Percentiles rank a stretch among this genome's conserved stretches.
Evolutionary conservation across 2,329 filamentous ascomycete genomes (phyloP).

Genomic region (Beauveria bassiana): DNA sequence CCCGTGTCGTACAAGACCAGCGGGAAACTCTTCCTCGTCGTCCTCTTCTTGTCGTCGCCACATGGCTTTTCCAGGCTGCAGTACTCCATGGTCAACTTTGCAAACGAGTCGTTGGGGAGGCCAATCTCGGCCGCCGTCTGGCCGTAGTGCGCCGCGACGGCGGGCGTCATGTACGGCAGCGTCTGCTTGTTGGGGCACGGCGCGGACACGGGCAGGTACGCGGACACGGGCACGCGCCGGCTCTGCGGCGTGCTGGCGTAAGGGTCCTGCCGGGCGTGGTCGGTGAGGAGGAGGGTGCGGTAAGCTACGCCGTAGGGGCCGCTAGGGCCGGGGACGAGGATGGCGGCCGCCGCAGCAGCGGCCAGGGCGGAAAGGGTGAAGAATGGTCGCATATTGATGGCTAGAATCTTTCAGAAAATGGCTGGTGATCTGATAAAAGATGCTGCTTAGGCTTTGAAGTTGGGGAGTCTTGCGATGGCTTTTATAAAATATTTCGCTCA

Average conservation of each 20-base stretch:
- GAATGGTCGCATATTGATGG: slow-evolving; percentile 16
- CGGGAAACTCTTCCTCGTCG: slow-evolving; percentile 15
- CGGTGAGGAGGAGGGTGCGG: slow-evolving; percentile 21
- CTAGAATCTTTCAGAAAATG: background rate
- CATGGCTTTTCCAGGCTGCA: slow-evolving; percentile 17
- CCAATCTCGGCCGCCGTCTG: slow-evolving; percentile 19
- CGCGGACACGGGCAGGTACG: no score
- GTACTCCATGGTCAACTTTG: slow-evolving; percentile 19
- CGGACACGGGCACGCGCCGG: slow-evolving; percentile 18
- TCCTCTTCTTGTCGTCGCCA: background rate
- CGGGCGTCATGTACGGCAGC: slow-evolving; percentile 27
- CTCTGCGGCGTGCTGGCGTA: slow-evolving; percentile 21
- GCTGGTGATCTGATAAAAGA: background rate
- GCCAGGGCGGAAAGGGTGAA: slow-evolving; percentile 14
- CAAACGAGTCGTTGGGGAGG: slow-evolving; percentile 24
- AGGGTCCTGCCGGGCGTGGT: slow-evolving; percentile 23
- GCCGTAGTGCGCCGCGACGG: slow-evolving; percentile 23
- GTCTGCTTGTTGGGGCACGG: slow-evolving; percentile 15
- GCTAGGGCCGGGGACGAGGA: slow-evolving; percentile 21
- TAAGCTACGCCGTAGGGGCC: slow-evolving; percentile 24
- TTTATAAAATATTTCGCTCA: no score
- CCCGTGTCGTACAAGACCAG: slow-evolving; percentile 36
- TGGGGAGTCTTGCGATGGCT: background rate
- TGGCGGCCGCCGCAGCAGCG: slow-evolving; percentile 16
- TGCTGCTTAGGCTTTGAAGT: no score